Evolutionary conservation across 2,329 filamentous ascomycete species (phyloP).

Genomic region (Clarireedia hainanense): DNA sequence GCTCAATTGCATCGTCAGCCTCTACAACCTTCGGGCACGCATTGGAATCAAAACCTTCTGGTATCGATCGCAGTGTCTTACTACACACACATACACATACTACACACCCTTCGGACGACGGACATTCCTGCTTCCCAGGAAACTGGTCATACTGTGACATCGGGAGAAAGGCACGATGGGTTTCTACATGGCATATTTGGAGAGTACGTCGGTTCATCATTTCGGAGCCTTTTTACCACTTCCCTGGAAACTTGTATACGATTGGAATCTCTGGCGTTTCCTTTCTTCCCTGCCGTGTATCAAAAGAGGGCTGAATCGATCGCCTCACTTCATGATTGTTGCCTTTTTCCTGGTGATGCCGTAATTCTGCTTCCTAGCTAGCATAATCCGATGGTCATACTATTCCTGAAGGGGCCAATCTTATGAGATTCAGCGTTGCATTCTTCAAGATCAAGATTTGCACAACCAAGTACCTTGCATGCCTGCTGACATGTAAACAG

Average conservation of each 20-base stretch:
- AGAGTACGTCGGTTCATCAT: constrained; percentile 28
- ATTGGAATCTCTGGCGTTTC: constrained; percentile 10
- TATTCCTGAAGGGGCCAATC: constrained; percentile 4
- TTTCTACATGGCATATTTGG: constrained; percentile 50
- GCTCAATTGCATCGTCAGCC: constrained; percentile 43
- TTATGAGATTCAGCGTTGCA: constrained; percentile 3
- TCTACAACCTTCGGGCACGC: constrained; percentile 20
- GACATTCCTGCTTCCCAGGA: constrained; percentile 15
- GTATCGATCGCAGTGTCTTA: constrained; percentile 20
- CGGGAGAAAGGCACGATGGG: constrained; percentile 41
- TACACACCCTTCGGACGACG: constrained; percentile 12
- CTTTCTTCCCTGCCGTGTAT: constrained; percentile 1
- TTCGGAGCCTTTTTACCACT: constrained; percentile 14
- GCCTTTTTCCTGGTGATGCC: constrained; percentile 2
- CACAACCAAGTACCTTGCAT: constrained; percentile 12
- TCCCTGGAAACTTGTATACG: constrained; percentile 21
- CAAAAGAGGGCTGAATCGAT: constrained; percentile 6
- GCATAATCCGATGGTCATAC: background rate
- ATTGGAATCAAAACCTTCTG: constrained; percentile 19
- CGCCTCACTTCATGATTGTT: constrained; percentile 1
- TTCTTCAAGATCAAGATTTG: constrained; percentile 3
- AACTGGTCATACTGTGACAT: constrained; percentile 16
- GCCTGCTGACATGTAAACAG: constrained; percentile 41
- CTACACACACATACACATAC: constrained; percentile 13
- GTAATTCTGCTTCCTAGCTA: constrained; percentile 1